Evolutionary conservation across 2,329 filamentous ascomycete species (phyloP), one percentile per base, ranked within the genome.

Genomic region (Penicillium sp.): DNA sequence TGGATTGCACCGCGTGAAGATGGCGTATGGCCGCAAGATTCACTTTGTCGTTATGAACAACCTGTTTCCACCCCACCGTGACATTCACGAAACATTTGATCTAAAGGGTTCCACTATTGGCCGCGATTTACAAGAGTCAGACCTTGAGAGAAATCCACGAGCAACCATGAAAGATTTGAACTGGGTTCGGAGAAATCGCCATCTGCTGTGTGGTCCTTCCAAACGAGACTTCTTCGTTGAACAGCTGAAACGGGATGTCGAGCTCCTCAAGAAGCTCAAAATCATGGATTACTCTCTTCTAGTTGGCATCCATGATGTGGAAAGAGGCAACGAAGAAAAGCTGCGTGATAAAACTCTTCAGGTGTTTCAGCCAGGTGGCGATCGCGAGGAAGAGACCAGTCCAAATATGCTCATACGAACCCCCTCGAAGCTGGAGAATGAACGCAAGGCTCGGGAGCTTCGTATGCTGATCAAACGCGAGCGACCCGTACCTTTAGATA

Each of bases 41-140:
- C 93, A 98, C 68, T 98, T 98, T 57, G 93, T 98, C 45, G 90
- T 98, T 62, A 98, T 98, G 93, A 98, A 98, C 74, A 98, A 98
- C 65, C 78, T 98, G 11, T 98, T 98, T 60, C 93, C 93, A 9
- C 91, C 93, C 5, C 93, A 98, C 69, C 81, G 91, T 54, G 93
- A 98, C 65, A 97, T 98, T 45, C 93, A 98, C 70, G 83, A 88
- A 59, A 98, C 90, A 3, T 98, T 95, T 60, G 93, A 98, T 65
- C 68, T 98, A 54, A 98, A 98, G 70, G 93, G 93, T 7, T 97
- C 93, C 5, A 97, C 91, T 0, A 81, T 97, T 52, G 93, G 93
- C 10, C 81, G 93, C 60, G 88, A 97, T 64, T 91, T 93, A 64
- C 84, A 75, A 56, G 93, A 97, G 64, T 87, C 94, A 32, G 83